Evolutionary conservation across 306 rosid genomes (phyloP), one percentile per base, ranked within the genome.

Genomic region (Vicia villosa): DNA sequence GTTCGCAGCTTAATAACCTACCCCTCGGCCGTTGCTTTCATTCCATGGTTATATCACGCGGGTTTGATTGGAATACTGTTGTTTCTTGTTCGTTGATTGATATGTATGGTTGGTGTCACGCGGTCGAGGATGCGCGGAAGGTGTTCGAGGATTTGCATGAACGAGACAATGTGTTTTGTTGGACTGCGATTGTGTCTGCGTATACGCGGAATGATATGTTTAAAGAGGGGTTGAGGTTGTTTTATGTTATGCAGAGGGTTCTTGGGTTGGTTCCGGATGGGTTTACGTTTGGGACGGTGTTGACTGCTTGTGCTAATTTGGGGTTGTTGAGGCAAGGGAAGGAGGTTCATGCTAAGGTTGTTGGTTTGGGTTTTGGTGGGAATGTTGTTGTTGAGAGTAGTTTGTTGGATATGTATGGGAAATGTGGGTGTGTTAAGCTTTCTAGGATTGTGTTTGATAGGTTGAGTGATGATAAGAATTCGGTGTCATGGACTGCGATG

Each of bases 381-480:
- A 82, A 90, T 66, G 96, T 93, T 73, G 81, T 93, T 59, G 96
- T 90, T 12, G 96, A 85, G 79, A 90, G 98, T 60, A 93, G 98
- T 72, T 77, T 90, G 47, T 85, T 93, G 71, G 98, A 93, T 55
- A 90, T 93, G 97, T 93, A 93, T 78, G 98, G 98, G 17, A 93
- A 93, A 73, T 93, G 96, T 26, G 89, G 98, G 20, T 70, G 76
- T 0, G 83, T 88, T 49, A 41, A 38, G 0, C 66, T 70, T 34
- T 84, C 96, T 20, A 77, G 50, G 41, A 36, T 52, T 7, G 86
- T 90, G 69, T 93, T 90, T 47, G 96, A 88, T 67, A 30, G 93
- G 69, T 85, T 93, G 89, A 11, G 80, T 10, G 63, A 68, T 10
- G 59, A 65, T 14, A 88, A 70, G 86, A 93, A 93, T 63, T 65